Conservation (phyloP, 2,329 filamentous ascomycete genomes). For the Cladosporium sp. region DNA sequence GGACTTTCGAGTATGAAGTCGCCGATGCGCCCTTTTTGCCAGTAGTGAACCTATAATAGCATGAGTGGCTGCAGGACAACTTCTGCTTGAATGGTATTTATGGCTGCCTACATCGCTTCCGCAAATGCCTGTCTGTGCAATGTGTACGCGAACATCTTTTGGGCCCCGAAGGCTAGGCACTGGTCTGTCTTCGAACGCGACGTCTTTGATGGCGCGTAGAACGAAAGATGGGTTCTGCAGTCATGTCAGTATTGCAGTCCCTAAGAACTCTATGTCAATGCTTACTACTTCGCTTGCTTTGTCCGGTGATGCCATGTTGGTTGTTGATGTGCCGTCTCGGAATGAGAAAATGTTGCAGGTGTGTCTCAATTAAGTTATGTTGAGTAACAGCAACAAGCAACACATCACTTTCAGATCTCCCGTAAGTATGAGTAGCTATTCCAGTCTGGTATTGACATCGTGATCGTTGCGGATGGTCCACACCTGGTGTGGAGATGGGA, state of each 20-base stretch:
- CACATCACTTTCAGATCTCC: no score
- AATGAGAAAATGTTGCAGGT: background rate
- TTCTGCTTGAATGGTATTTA: background rate
- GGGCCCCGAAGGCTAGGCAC: conserved; percentile 6
- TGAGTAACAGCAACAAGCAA: background rate
- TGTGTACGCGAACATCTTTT: conserved; percentile 12
- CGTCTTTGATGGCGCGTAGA: background rate
- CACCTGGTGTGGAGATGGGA: conserved; percentile 8
- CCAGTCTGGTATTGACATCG: background rate
- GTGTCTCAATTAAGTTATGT: no score
- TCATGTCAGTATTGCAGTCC: background rate
- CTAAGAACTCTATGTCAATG: background rate
- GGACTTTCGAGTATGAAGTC: conserved; percentile 34
- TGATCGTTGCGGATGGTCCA: conserved; percentile 9
- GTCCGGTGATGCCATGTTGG: background rate
- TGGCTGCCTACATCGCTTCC: conserved; percentile 22
- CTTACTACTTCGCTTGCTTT: background rate
- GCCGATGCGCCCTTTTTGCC: conserved; percentile 40
- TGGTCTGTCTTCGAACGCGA: conserved; percentile 12
- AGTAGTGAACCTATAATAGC: conserved; percentile 34
- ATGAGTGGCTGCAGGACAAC: conserved; percentile 38
- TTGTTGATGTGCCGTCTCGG: background rate
- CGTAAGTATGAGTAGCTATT: no score
- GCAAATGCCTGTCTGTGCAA: conserved; percentile 15
- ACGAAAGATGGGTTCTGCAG: conserved; percentile 13